These are phyloP conservation scores for Nepenthes gracilis DNA, from an alignment of 148 eudicot species.

Conservation along the genomic window DNA sequence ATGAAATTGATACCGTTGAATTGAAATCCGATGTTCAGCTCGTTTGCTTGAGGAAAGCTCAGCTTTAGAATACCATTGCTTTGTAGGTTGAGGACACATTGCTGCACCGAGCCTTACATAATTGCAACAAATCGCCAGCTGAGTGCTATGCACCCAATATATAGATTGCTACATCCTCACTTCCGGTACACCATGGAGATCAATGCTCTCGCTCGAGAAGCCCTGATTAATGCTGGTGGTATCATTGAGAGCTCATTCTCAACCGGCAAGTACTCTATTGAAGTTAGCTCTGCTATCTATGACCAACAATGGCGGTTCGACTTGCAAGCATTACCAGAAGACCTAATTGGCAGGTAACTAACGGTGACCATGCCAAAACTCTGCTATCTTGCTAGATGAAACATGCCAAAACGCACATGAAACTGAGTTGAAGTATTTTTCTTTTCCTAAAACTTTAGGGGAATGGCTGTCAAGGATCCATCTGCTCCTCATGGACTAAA, in stretches of 20 bases:
- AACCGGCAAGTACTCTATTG: constrained; percentile 32
- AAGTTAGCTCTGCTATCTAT: constrained; percentile 47
- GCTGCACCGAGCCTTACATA: constrained; percentile 13
- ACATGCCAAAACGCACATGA: background rate
- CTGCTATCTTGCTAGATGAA: background rate
- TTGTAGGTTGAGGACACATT: constrained; percentile 18
- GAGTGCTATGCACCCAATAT: constrained; percentile 17
- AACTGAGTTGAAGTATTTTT: too few relatives aligned
- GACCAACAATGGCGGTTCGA: constrained; percentile 61
- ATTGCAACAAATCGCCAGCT: constrained; percentile 21
- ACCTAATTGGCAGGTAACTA: constrained; percentile 42
- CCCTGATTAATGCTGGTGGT: constrained; percentile 15
- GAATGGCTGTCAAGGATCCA: constrained; percentile 68
- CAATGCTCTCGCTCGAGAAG: constrained; percentile 15
- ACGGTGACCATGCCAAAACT: too few relatives aligned
- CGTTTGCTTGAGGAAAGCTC: background rate
- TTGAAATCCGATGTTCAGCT: background rate
- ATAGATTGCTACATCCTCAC: constrained; percentile 19
- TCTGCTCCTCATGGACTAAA: constrained; percentile 56
- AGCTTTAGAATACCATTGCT: background rate
- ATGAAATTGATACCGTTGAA: too few relatives aligned
- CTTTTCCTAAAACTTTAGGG: constrained; percentile 14
- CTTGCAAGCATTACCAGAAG: constrained; percentile 45
- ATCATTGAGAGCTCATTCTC: constrained; percentile 13
- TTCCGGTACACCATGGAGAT: constrained; percentile 22